Percentiles rank a stretch among this genome's conserved stretches.
Evolutionary conservation across 495 filamentous ascomycete genomes (phyloP).

Genomic region (Aspergillus mulundensis): DNA sequence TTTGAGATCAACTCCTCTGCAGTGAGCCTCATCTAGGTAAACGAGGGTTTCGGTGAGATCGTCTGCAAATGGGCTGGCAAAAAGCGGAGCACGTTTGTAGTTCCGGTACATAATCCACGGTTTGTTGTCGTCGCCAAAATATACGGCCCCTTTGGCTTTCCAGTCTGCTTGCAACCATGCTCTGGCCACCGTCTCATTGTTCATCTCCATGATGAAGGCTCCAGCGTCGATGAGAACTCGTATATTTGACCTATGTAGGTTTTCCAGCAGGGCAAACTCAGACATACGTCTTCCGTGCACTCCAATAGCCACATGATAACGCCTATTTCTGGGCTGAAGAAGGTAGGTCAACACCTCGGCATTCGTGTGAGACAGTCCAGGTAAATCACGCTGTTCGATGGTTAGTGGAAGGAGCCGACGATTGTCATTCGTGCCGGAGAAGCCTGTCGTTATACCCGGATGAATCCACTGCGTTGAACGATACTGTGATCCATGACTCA

Average conservation of each 20-base stretch:
- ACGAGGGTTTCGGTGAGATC: slow-evolving; percentile 60
- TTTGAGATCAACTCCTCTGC: slow-evolving; percentile 69
- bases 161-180: slow-evolving; percentile 44
- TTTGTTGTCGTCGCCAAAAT: slow-evolving; percentile 48
- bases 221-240: slow-evolving; percentile 67
- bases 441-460: slow-evolving; percentile 50
- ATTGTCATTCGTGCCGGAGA: slow-evolving; percentile 71
- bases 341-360: slow-evolving; percentile 57
- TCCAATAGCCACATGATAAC: slow-evolving; percentile 19
- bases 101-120: slow-evolving; percentile 40
- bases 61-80: slow-evolving; percentile 54
- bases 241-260: slow-evolving; percentile 43
- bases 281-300: slow-evolving; percentile 7
- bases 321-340: slow-evolving; percentile 28
- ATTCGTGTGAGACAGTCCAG: slow-evolving; percentile 56
- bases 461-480: slow-evolving; percentile 1
- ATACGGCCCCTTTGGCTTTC: slow-evolving; percentile 50
- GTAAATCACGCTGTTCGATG: slow-evolving; percentile 54
- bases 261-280: slow-evolving; percentile 21
- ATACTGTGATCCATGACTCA: slow-evolving; percentile 4
- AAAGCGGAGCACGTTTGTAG: slow-evolving; percentile 43
- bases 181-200: slow-evolving; percentile 45
- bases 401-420: slow-evolving; percentile 52
- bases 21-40: slow-evolving; percentile 72
- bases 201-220: slow-evolving; percentile 62